These are phyloP conservation scores for Crassisporium funariophilum DNA, from an alignment of 768 basidiomycete genomes.

Conservation along the genomic window DNA sequence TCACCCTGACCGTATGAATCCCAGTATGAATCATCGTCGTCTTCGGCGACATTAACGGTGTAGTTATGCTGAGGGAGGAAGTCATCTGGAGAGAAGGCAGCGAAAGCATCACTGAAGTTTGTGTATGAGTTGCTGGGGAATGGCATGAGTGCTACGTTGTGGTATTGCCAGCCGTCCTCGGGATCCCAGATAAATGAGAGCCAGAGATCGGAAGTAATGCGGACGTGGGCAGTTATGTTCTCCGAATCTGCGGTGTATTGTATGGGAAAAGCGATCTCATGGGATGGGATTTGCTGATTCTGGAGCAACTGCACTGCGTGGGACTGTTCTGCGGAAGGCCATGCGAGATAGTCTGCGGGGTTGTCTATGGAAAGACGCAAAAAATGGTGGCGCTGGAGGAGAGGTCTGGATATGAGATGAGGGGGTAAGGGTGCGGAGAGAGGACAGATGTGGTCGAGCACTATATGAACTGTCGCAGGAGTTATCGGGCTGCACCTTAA, in stretches of 20 bases:
- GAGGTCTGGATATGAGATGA: constrained; percentile 59
- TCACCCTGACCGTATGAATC: constrained; percentile 56
- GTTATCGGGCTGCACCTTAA: constrained; percentile 15
- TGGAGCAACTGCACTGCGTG: constrained; percentile 43
- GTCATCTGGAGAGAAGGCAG: constrained; percentile 31
- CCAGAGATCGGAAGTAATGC: constrained; percentile 51
- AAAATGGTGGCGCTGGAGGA: constrained; percentile 67
- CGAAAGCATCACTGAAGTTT: constrained; percentile 30
- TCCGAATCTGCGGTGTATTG: constrained; percentile 51
- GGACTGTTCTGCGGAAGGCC: constrained; percentile 51
- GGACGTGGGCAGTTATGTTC: constrained; percentile 57
- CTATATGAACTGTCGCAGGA: constrained; percentile 13
- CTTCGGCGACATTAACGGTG: constrained; percentile 26
- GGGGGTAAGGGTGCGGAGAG: constrained; percentile 54
- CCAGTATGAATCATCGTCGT: constrained; percentile 69
- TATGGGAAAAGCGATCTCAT: constrained; percentile 24
- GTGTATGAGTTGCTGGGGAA: constrained; percentile 52
- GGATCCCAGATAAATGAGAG: constrained; percentile 71
- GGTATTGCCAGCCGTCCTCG: constrained; percentile 62
- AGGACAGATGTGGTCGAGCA: constrained; percentile 62
- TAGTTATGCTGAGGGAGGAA: constrained; percentile 32
- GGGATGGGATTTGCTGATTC: constrained; percentile 13
- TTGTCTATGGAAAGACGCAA: constrained; percentile 54
- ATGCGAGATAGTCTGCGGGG: constrained; percentile 61
- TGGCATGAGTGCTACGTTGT: constrained; percentile 69